Percentiles rank a stretch among this genome's conserved stretches.
Conservation (phyloP, 2,329 filamentous ascomycete species). For the Cercospora berteroae region DNA sequence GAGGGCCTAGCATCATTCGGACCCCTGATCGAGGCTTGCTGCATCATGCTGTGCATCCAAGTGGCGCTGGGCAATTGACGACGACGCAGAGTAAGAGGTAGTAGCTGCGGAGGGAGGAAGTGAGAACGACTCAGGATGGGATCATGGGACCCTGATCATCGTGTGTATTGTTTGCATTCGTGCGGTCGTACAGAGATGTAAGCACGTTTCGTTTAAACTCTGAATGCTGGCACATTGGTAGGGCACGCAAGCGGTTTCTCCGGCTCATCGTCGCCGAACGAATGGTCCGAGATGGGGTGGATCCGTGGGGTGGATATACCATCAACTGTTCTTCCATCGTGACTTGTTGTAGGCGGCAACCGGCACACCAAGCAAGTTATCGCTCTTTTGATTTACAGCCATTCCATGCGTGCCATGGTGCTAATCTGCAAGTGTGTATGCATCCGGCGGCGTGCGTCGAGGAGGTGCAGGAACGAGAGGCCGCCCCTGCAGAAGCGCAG, state of each 20-base stretch:
- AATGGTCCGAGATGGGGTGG: not conserved
- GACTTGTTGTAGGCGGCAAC: not conserved
- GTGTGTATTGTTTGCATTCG: not conserved
- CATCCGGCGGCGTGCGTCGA: not conserved
- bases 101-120: not conserved
- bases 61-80: not conserved
- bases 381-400: not conserved
- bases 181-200: not conserved
- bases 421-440: not conserved
- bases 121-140: not conserved
- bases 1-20: not conserved
- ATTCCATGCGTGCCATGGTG: not conserved
- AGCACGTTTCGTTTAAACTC: not conserved
- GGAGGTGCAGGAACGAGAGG: not conserved
- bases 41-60: not conserved
- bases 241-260: not conserved
- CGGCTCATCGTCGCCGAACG: not conserved
- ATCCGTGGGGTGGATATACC: not conserved
- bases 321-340: too few relatives aligned
- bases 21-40: not conserved
- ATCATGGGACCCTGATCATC: conserved; percentile 5
- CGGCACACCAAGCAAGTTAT: not conserved
- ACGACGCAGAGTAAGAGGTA: not conserved
- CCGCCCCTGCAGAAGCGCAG: conserved; percentile 2
- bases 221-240: not conserved